Percentiles rank a stretch among this genome's conserved stretches.
Conservation (phyloP, 2,329 filamentous ascomycete species). For the Talaromyces sp. region DNA sequence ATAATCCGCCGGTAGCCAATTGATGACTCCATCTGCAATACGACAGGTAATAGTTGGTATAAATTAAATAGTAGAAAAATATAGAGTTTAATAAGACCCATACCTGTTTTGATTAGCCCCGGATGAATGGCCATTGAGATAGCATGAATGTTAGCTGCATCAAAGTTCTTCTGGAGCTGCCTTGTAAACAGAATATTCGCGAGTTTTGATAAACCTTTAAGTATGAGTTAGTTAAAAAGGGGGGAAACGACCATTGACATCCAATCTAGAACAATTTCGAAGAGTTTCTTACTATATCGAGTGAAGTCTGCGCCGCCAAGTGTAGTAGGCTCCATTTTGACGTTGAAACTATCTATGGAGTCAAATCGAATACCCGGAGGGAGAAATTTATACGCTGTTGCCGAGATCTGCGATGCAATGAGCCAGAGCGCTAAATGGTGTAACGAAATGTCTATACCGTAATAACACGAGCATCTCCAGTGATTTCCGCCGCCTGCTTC, state of each 20-base stretch:
- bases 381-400: background rate
- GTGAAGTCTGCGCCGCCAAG: constrained; percentile 5
- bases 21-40: background rate
- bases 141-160: background rate
- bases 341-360: background rate
- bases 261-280: background rate
- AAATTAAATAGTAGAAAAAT: background rate
- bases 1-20: background rate
- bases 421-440: background rate
- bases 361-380: constrained; percentile 3
- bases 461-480: background rate
- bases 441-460: background rate
- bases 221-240: background rate
- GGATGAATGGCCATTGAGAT: constrained; percentile 4
- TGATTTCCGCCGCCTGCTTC: background rate
- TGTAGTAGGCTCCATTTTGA: constrained; percentile 3
- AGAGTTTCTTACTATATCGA: background rate
- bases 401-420: background rate
- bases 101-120: constrained; percentile 3
- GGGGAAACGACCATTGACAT: too few relatives aligned
- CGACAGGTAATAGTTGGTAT: background rate
- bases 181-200: background rate
- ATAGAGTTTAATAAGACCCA: background rate
- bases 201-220: background rate
- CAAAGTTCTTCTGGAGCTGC: constrained; percentile 1